Evolutionary conservation across 805 yeast genomes (phyloP).

Genomic region (Starmerella vitae): DNA sequence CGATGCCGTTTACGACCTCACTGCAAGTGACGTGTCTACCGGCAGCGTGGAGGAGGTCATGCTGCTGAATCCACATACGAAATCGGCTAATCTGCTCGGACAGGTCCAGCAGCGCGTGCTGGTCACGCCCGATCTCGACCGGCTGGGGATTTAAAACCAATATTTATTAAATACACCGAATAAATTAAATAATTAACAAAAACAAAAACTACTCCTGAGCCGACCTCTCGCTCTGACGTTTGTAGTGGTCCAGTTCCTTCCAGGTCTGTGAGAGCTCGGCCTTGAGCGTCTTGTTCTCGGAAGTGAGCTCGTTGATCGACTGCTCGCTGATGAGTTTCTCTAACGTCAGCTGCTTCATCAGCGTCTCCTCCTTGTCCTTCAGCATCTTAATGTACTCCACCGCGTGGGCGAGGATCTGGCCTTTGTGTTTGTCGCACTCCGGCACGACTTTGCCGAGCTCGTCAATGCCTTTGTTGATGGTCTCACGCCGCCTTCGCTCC

Average conservation of each 20-base stretch:
- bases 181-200: no score
- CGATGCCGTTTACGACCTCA: constrained; percentile 42
- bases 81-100: constrained; percentile 38
- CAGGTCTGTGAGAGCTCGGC: constrained; percentile 82
- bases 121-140: constrained; percentile 38
- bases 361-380: constrained; percentile 77
- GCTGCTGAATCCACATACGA: constrained; percentile 34
- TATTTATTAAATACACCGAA: background rate
- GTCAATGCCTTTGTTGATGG: constrained; percentile 28
- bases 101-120: constrained; percentile 43
- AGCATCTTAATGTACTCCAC: constrained; percentile 81
- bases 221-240: constrained; percentile 28
- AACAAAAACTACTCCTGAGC: no score
- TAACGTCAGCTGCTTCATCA: constrained; percentile 87
- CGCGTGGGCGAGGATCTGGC: constrained; percentile 76
- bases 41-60: constrained; percentile 74
- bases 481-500: constrained; percentile 25
- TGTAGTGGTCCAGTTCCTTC: constrained; percentile 79
- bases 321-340: constrained; percentile 88
- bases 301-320: constrained; percentile 70
- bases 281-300: constrained; percentile 77
- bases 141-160: constrained; percentile 4
- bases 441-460: constrained; percentile 36
- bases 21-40: constrained; percentile 34
- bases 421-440: constrained; percentile 45